Evolutionary conservation across 768 basidiomycete genomes (phyloP).

Genomic region (Lactarius tabidus): DNA sequence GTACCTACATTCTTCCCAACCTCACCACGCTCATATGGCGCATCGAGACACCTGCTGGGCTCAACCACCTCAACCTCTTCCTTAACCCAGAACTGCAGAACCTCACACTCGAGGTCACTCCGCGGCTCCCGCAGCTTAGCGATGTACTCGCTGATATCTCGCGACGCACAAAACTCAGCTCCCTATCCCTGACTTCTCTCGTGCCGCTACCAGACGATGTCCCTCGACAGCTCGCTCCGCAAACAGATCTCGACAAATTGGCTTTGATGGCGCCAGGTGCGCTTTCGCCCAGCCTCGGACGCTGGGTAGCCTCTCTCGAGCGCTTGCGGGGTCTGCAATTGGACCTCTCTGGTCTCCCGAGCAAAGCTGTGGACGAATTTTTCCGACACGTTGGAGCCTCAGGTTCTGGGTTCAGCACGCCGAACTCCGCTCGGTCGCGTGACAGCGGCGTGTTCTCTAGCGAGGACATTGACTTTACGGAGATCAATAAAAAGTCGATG

Average conservation of each 20-base stretch:
- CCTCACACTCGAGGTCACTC: slow-evolving; percentile 60
- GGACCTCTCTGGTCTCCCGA: slow-evolving; percentile 64
- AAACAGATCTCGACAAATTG: slow-evolving; percentile 57
- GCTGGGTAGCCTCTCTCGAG: slow-evolving; percentile 66
- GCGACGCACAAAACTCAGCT: slow-evolving; percentile 55
- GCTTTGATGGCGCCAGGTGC: slow-evolving; percentile 72
- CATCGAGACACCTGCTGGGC: slow-evolving; percentile 58
- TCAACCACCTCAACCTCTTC: slow-evolving; percentile 64
- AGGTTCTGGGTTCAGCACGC: slow-evolving; percentile 66
- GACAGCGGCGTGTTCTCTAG: slow-evolving; percentile 78
- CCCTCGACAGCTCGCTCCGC: slow-evolving; percentile 57
- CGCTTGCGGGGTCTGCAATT: slow-evolving; percentile 60
- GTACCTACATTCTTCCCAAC: slow-evolving; percentile 61
- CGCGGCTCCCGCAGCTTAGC: slow-evolving; percentile 52
- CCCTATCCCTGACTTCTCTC: slow-evolving; percentile 67
- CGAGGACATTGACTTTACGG: slow-evolving; percentile 73
- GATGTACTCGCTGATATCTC: slow-evolving; percentile 63
- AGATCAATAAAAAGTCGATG: slow-evolving; percentile 66
- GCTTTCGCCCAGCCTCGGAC: slow-evolving; percentile 62
- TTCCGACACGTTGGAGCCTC: slow-evolving; percentile 59
- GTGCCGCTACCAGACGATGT: slow-evolving; percentile 68
- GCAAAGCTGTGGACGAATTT: slow-evolving; percentile 73
- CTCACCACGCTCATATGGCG: slow-evolving; percentile 70
- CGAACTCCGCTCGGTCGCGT: slow-evolving; percentile 59
- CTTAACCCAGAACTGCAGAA: slow-evolving; percentile 57